Evolutionary conservation across 192 early-diverging fungal genomes (phyloP).

Genomic region (Paraglomus occultum): DNA sequence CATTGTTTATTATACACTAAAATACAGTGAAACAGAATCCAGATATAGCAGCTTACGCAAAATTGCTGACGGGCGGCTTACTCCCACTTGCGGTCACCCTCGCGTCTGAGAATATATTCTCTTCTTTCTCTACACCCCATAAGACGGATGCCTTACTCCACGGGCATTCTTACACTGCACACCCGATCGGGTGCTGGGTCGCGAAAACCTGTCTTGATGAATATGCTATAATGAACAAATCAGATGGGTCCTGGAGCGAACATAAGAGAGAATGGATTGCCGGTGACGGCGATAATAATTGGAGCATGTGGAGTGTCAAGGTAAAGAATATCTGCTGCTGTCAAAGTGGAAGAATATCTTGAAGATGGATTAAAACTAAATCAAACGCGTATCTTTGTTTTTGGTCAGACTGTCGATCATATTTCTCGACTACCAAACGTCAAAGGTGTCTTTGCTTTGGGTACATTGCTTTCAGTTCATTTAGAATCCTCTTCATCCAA

Average conservation of each 20-base stretch:
- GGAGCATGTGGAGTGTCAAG: conserved; percentile 54
- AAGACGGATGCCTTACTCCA: conserved; percentile 75
- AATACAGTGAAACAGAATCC: conserved; percentile 44
- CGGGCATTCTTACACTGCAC: conserved; percentile 82
- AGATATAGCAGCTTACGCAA: conserved; percentile 77
- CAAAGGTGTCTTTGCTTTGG: conserved; percentile 64
- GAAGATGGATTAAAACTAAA: not conserved
- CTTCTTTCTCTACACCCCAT: conserved; percentile 57
- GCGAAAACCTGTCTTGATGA: conserved; percentile 56
- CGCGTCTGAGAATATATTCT: conserved; percentile 60
- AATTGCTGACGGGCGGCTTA: conserved; percentile 73
- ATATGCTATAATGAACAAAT: conserved; percentile 42
- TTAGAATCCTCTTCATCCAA: conserved; percentile 31
- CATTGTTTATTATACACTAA: conserved; percentile 18
- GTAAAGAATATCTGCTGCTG: conserved; percentile 22
- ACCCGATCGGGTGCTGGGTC: conserved; percentile 77
- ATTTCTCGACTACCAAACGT: conserved; percentile 58
- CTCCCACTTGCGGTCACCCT: conserved; percentile 70
- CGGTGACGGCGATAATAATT: conserved; percentile 42
- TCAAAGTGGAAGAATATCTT: conserved; percentile 19
- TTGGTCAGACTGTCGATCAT: conserved; percentile 37
- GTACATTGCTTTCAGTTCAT: conserved; percentile 67
- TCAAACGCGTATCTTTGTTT: conserved; percentile 16
- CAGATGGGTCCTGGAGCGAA: conserved; percentile 6
- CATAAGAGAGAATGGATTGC: conserved; percentile 34